Conservation (phyloP, 2,329 filamentous ascomycete genomes). For the Diaporthe helianthi region DNA sequence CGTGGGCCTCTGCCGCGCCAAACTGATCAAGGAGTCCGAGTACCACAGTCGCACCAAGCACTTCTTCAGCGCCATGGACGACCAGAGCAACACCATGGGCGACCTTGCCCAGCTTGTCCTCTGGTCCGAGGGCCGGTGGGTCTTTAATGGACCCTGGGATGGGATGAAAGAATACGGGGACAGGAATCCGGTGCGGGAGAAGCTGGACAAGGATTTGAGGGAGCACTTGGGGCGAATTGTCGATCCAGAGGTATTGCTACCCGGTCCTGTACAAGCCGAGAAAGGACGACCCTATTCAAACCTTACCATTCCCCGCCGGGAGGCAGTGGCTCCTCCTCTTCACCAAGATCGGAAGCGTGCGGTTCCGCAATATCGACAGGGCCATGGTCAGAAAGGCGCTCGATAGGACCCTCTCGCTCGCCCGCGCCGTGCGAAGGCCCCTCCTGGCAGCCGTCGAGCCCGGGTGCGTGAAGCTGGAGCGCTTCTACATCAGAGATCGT, state of each 20-base stretch:
- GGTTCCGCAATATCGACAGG: neutral
- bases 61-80: neutral
- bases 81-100: neutral
- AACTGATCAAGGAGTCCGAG: slow-evolving; percentile 1
- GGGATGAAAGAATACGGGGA: neutral
- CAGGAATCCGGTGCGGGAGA: neutral
- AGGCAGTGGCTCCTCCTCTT: neutral
- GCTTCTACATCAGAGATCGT: neutral
- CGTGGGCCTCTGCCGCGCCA: neutral
- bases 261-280: neutral
- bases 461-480: neutral
- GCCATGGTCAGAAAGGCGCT: neutral
- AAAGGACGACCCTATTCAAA: no score
- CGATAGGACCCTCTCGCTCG: neutral
- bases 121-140: neutral
- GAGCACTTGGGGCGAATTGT: rapidly evolving
- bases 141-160: neutral
- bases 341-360: no score
- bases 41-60: neutral
- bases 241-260: neutral
- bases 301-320: no score
- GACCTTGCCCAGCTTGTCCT: neutral
- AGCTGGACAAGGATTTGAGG: neutral
- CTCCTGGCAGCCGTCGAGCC: neutral
- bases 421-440: neutral